Evolutionary conservation across 1,284 basidiomycete species (phyloP).

Genomic region (Kwoniella shivajii): DNA sequence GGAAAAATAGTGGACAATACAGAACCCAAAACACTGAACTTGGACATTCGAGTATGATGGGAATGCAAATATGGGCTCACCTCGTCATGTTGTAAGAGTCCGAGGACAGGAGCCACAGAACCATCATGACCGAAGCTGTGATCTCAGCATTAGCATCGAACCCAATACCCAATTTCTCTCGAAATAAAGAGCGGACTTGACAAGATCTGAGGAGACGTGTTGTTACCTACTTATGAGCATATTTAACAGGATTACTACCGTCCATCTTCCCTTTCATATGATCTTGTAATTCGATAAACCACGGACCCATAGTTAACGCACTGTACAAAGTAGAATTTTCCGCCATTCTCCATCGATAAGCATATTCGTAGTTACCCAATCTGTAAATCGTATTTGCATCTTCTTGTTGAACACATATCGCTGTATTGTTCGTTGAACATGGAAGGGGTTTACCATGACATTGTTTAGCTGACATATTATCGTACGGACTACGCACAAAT

Average conservation of each 20-base stretch:
- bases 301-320: conserved; percentile 40
- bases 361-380: conserved; percentile 45
- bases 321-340: conserved; percentile 30
- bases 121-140: conserved; percentile 47
- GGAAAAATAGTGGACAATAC: not conserved
- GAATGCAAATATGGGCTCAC: no score
- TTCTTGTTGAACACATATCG: conserved; percentile 31
- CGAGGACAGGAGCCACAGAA: conserved; percentile 39
- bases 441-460: conserved; percentile 41
- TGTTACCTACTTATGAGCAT: conserved; percentile 41
- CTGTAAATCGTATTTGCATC: conserved; percentile 44
- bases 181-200: no score
- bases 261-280: conserved; percentile 30
- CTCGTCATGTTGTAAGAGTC: conserved; percentile 38
- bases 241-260: conserved; percentile 25
- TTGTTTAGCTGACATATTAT: conserved; percentile 47
- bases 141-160: no score
- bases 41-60: no score
- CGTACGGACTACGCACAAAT: conserved; percentile 43
- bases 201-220: not conserved
- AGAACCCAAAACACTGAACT: no score
- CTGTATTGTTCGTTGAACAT: conserved; percentile 35
- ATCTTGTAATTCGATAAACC: conserved; percentile 34
- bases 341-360: conserved; percentile 35
- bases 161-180: no score